phyloP scores from a whole-genome alignment of 1,284 basidiomycete species.

The Phylloboletellus chloephorus region DNA sequence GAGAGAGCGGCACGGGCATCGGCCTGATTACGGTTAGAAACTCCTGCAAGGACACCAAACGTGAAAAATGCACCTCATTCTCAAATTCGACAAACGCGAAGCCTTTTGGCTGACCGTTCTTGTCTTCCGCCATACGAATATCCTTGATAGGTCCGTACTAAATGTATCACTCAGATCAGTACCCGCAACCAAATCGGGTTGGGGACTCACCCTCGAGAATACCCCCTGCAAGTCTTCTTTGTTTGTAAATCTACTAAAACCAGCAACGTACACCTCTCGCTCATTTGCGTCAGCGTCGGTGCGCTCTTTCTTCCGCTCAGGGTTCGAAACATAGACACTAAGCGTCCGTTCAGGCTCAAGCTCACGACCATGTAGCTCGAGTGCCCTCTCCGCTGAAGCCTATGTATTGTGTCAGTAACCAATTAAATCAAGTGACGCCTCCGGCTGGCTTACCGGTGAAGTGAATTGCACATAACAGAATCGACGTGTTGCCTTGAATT shows the following conservation, averaged over 20 bases:
- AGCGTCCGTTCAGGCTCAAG: slow-evolving; percentile 63
- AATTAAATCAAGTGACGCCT: background rate
- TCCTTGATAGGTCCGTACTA: slow-evolving; percentile 82
- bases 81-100: slow-evolving; percentile 94
- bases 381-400: slow-evolving; percentile 70
- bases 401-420: slow-evolving; percentile 25
- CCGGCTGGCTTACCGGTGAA: slow-evolving; percentile 56
- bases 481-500: slow-evolving; percentile 83
- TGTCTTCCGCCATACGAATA: slow-evolving; percentile 72
- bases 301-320: slow-evolving; percentile 80
- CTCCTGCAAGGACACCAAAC: background rate
- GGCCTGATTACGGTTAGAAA: slow-evolving; percentile 39
- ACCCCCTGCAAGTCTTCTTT: slow-evolving; percentile 71
- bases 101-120: slow-evolving; percentile 71
- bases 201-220: slow-evolving; percentile 60
- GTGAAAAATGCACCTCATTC: slow-evolving; percentile 50
- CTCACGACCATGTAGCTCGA: slow-evolving; percentile 74
- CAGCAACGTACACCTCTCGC: slow-evolving; percentile 81
- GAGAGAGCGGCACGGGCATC: slow-evolving; percentile 68
- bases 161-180: slow-evolving; percentile 10
- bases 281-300: slow-evolving; percentile 81
- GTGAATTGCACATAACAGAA: slow-evolving; percentile 96
- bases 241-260: slow-evolving; percentile 70
- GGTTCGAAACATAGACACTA: slow-evolving; percentile 87
- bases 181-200: background rate